Base-by-base conservation (phyloP, 352 stramenopile species). In the Thraustotheca clavata region DNA sequence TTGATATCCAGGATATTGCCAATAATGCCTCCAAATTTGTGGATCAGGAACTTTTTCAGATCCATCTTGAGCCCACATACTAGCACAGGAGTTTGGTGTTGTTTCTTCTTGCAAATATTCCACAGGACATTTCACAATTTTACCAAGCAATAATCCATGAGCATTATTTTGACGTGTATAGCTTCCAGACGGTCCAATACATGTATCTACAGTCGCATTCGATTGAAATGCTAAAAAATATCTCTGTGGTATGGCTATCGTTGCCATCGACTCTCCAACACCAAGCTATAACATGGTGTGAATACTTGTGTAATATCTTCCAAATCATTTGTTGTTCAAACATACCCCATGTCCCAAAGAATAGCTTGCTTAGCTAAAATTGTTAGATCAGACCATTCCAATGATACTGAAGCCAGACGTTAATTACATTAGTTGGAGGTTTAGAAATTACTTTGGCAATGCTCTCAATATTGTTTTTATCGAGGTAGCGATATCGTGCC, bases 61-160 rank as follows among this genome's bases (percentile, higher is more conserved):
- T 20, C 50, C 50, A n/a, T 60, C 50, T 49, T 60, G 50, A 18
- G 50, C 50, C 50, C 50, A 60, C 50, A 60, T 60, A 27, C 50
- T 60, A 18, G 50, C 43, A 32, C 34, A 34, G 1, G 11, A n/a
- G 50, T 49, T 60, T 18, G 9, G 14, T 12, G 33, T 49, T 22
- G 50, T 33, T 26, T 60, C 48, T 8, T 48, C 29, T n/a, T n/a
- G n/a, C n/a, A n/a, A n/a, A 33, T 52, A 26, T 12, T 14, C 5
- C 27, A 60, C 29, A 38, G 50, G 34, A 20, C 50, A 60, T n/a
- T 60, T 60, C 20, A 34, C 50, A 3, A 34, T 38, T 22, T n/a
- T 34, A 6, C 5, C 50, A 20, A 60, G 48, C 20, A 31, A 34
- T 20, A 46, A 16, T 0, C 29, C 50, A 34, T 40, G 43, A 20